Conservation (phyloP, 208 protist genomes). For the Leishmania aethiopica region DNA sequence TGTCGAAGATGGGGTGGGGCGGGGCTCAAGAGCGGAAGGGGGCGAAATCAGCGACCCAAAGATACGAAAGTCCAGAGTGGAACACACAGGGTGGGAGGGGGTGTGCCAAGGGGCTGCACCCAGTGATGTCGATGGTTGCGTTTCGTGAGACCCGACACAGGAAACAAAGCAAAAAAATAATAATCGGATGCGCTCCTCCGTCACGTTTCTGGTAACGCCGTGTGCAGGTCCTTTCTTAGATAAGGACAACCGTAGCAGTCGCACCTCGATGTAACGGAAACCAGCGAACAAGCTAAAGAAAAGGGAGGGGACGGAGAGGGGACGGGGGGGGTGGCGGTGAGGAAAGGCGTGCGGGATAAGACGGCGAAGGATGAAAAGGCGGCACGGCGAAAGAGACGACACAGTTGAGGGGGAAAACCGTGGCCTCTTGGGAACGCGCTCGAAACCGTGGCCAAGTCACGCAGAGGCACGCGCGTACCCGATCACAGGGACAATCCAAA, state of each 20-base stretch:
- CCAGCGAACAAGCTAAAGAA: background rate
- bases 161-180: constrained; percentile 9
- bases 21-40: background rate
- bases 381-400: background rate
- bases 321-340: background rate
- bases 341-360: background rate
- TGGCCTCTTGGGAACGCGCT: background rate
- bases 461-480: background rate
- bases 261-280: background rate
- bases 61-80: background rate
- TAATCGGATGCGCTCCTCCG: background rate
- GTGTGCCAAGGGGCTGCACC: background rate
- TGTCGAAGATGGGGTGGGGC: background rate
- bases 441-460: background rate
- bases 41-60: background rate
- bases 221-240: constrained; percentile 8
- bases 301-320: background rate
- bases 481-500: background rate
- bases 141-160: background rate
- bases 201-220: background rate
- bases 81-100: background rate
- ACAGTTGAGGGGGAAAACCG: background rate
- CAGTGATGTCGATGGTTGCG: background rate
- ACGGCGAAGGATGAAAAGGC: background rate
- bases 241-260: background rate